Conservation (phyloP, 106 monocot species). For the Dendrobium officinale region DNA sequence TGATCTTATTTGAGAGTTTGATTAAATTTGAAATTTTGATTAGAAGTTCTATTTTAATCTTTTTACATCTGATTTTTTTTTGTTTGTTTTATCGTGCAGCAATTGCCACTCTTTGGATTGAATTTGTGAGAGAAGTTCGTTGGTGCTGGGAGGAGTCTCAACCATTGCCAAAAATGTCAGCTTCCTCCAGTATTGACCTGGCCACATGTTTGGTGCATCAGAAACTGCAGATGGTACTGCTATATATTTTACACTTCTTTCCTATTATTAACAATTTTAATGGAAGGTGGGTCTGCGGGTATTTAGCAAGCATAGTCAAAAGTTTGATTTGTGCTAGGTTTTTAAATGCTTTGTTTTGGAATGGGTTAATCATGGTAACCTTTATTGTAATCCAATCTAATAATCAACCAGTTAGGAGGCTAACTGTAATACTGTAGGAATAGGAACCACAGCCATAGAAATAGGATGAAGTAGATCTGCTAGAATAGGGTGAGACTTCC, state of each 20-base stretch:
- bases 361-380: not conserved
- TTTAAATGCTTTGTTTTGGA: not conserved
- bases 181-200: constrained; percentile 60
- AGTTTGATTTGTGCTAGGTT: not conserved
- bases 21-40: not conserved
- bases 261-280: not conserved
- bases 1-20: not conserved
- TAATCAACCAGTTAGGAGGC: not conserved
- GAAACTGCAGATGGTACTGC: constrained; percentile 89
- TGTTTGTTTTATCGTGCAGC: constrained; percentile 36
- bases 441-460: not conserved
- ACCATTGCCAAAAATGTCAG: constrained; percentile 64
- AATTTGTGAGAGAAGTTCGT: constrained; percentile 96
- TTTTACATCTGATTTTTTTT: constrained; percentile 1
- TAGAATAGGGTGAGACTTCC: too few species aligned
- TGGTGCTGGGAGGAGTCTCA: constrained; percentile 99
- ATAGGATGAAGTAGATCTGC: too few species aligned
- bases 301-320: not conserved
- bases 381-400: not conserved
- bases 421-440: not conserved
- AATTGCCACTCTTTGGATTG: constrained; percentile 84
- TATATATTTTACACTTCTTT: not conserved
- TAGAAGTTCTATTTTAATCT: not conserved
- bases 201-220: constrained; percentile 86
- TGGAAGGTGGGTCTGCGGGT: not conserved